These are phyloP conservation scores for Angomonas deanei DNA, from an alignment of 208 protist species.

Conservation along the genomic window DNA sequence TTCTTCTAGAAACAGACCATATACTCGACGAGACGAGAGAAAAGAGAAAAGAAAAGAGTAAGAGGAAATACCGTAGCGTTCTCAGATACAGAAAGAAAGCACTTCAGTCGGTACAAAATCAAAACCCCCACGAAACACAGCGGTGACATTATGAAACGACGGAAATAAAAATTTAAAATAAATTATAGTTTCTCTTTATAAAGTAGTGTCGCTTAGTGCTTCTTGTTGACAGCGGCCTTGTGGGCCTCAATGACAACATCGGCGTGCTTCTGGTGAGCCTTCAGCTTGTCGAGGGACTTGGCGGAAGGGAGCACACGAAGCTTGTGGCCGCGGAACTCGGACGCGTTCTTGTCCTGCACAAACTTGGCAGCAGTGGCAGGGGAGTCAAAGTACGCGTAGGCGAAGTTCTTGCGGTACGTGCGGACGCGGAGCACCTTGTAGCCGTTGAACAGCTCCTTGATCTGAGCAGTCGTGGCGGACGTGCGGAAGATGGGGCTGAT, in stretches of 20 bases:
- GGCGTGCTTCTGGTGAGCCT: slow-evolving; percentile 36
- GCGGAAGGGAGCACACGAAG: slow-evolving; percentile 59
- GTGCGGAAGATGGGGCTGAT: slow-evolving; percentile 78
- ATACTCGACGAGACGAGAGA: neutral
- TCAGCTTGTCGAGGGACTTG: slow-evolving; percentile 67
- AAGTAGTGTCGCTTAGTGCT: neutral
- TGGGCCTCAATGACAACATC: slow-evolving; percentile 67
- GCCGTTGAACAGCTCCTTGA: slow-evolving; percentile 62
- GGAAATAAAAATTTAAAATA: neutral
- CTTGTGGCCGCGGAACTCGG: slow-evolving; percentile 69
- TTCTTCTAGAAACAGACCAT: neutral
- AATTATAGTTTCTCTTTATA: neutral
- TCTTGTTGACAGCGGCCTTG: slow-evolving; percentile 21
- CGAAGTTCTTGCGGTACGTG: slow-evolving; percentile 78
- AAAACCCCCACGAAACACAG: neutral
- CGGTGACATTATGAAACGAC: neutral
- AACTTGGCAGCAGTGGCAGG: slow-evolving; percentile 57
- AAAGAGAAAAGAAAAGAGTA: slow-evolving; percentile 9
- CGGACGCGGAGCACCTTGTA: slow-evolving; percentile 69
- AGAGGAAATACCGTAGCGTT: neutral
- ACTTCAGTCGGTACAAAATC: neutral
- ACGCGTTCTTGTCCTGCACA: slow-evolving; percentile 74
- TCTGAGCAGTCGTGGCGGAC: slow-evolving; percentile 58
- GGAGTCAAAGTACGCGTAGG: slow-evolving; percentile 75
- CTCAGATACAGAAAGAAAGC: neutral